Base-by-base conservation (phyloP, 139 green algal species). In the Ulvella scutata region DNA sequence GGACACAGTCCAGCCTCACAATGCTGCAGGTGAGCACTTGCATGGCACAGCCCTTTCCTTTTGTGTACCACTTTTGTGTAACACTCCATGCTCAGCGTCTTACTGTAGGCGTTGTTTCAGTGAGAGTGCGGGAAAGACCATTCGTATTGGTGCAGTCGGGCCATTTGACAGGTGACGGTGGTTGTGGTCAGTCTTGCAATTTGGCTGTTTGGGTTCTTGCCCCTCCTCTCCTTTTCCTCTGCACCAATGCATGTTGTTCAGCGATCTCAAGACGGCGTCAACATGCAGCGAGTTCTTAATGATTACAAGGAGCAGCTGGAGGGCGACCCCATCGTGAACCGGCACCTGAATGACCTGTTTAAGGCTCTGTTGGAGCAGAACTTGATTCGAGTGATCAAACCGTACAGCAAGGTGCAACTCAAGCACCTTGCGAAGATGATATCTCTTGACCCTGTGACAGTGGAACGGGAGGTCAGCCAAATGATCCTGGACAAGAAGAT, bases 401-500 rank as follows among this genome's bases (percentile, higher is more conserved):
- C 95, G 0, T 99, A 90, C 84, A 90, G 77, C 10, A 80, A 89
- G 0, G 95, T 98, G 29, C 92, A 99, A 83, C 90, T 99, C 26
- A 61, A 79, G 2, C 92, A 98, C 85, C 73, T 98, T 3, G 95
- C 95, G 2, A 35, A 76, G 1, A 88, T 98, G 35, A 97, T 99
- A 73, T 75, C 89, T 31, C 86, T 99, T 78, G 35, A 98, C 98
- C 88, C 86, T 98, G 4, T 92, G 84, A 36, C 90, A 93, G 86
- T 86, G 88, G 72, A 20, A 74, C 3, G 35, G 29, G 35, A 38
- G 3, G 23, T 72, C 51, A 72, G 62, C 62, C 87, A 96, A 89
- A 99, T 99, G 94, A 98, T 99, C 74, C 79, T 99, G 82, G 95
- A 99, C 85, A 91, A 94, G 78, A 96, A 96, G 82, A 89, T 99